These are phyloP conservation scores for Hypoxylon sp. DNA, from an alignment of 2,329 filamentous ascomycete species.

Conservation along the genomic window DNA sequence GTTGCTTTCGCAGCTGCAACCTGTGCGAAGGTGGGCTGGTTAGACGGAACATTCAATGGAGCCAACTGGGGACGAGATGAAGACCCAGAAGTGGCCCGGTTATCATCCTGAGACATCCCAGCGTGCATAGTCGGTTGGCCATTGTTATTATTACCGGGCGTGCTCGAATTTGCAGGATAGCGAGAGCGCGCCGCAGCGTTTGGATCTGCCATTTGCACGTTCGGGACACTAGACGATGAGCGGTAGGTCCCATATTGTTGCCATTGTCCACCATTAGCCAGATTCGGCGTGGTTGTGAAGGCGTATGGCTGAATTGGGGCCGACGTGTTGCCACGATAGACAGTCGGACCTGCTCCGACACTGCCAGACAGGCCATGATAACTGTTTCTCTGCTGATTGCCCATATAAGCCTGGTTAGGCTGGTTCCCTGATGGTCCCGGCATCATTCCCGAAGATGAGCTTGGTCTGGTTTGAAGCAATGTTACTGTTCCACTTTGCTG, in stretches of 20 bases:
- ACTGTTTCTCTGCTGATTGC: slow-evolving; percentile 64
- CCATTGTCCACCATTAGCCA: slow-evolving; percentile 69
- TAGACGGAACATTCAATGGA: slow-evolving; percentile 55
- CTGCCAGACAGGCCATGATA: slow-evolving; percentile 67
- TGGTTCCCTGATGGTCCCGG: slow-evolving; percentile 64
- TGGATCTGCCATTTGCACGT: slow-evolving; percentile 59
- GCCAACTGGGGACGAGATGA: slow-evolving; percentile 61
- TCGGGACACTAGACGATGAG: slow-evolving; percentile 62
- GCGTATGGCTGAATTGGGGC: slow-evolving; percentile 81
- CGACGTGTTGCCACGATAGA: slow-evolving; percentile 69
- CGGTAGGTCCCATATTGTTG: slow-evolving; percentile 65
- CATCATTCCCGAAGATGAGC: slow-evolving; percentile 74
- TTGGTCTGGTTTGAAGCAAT: slow-evolving; percentile 81
- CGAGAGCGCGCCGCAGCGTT: slow-evolving; percentile 48
- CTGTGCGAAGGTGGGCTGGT: slow-evolving; percentile 68
- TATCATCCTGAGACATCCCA: slow-evolving; percentile 68
- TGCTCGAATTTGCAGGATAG: slow-evolving; percentile 31
- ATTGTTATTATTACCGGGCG: slow-evolving; percentile 15
- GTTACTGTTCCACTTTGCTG: slow-evolving; percentile 81
- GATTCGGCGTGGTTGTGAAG: slow-evolving; percentile 78
- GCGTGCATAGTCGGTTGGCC: slow-evolving; percentile 50
- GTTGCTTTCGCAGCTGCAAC: slow-evolving; percentile 75
- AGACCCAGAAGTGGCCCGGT: slow-evolving; percentile 58
- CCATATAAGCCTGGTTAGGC: slow-evolving; percentile 66
- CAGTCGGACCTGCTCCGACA: slow-evolving; percentile 59